Base-by-base conservation (phyloP, 164 flowering plant species). In the Vitis rupestris region DNA sequence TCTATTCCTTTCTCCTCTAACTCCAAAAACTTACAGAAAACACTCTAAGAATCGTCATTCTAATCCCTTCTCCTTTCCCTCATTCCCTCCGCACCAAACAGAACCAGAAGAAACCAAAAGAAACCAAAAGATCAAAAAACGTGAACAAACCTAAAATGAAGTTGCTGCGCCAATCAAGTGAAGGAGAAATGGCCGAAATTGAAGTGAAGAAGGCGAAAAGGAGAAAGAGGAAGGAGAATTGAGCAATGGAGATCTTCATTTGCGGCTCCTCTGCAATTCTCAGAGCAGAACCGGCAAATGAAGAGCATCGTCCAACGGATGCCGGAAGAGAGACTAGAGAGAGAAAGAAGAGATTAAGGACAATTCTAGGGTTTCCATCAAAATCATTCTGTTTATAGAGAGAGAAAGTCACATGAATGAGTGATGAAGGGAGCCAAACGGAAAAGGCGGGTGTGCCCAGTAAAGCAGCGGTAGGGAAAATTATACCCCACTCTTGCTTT, bases 91-190 rank as follows among this genome's bases (percentile, higher is more conserved):
- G n/a, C 13, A 37, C 2, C 30, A 63, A 48, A 16, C 17, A n/a
- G 30, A 4, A 29, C 1, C 50, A 30, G 8, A 50, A 14, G 15
- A 2, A 53, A 44, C 10, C 10, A 59, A 68, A 50, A 14, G 15
- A 2, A 53, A 44, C 10, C 10, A 59, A 68, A 10, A 15, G 7
- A 54, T 47, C 23, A 49, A 14, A 11, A 11, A 31, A 19, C 14
- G 10, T 9, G 10, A 53, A 67, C 77, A 9, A 31, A 82, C 87
- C 85, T 66, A 77, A 50, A 53, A 73, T 71, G 49, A 74, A 75
- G 48, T 67, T 76, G 55, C 66, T 19, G 7, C 13, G 57, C 47
- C 69, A 74, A 59, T 63, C 30, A 51, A 17, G 63, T 30, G 14
- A 50, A 6, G 62, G 44, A 70, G 77, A 23, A 52, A 65, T n/a